A percentile compares a stretch with the other conserved stretches of the same genome.
Evolutionary conservation across 2,329 filamentous ascomycete genomes (phyloP).

Genomic region (Paecilomyces dactylethromorphus): DNA sequence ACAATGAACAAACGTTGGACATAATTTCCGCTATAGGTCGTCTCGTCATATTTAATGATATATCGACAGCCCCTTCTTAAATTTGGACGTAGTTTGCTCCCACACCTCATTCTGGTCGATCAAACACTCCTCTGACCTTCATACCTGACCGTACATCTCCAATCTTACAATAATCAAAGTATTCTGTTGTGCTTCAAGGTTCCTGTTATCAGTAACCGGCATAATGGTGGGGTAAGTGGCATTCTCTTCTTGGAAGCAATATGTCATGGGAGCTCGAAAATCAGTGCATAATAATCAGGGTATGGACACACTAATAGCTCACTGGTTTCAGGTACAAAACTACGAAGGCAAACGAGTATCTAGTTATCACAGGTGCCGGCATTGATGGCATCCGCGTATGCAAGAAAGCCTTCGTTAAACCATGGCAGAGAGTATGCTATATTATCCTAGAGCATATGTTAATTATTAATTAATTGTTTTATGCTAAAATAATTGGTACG

Average conservation of each 20-base stretch:
- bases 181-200: too few species aligned
- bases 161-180: too few species aligned
- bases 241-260: not conserved
- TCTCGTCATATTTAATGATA: not conserved
- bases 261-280: too few species aligned
- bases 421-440: conserved; percentile 54
- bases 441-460: not conserved
- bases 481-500: not conserved
- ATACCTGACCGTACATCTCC: too few species aligned
- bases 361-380: conserved; percentile 76
- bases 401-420: conserved; percentile 68
- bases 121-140: not conserved
- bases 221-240: not conserved
- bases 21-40: not conserved
- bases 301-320: not conserved
- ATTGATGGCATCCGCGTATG: conserved; percentile 68
- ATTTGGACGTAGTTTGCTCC: not conserved
- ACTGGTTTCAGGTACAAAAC: conserved; percentile 55
- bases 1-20: not conserved
- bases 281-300: too few species aligned
- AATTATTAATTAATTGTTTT: not conserved
- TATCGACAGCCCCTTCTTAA: not conserved
- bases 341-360: conserved; percentile 73
- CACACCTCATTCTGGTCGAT: not conserved
- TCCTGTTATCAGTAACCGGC: not conserved